Base-by-base conservation (phyloP, 306 rosid genomes). In the Medicago ruthenica region DNA sequence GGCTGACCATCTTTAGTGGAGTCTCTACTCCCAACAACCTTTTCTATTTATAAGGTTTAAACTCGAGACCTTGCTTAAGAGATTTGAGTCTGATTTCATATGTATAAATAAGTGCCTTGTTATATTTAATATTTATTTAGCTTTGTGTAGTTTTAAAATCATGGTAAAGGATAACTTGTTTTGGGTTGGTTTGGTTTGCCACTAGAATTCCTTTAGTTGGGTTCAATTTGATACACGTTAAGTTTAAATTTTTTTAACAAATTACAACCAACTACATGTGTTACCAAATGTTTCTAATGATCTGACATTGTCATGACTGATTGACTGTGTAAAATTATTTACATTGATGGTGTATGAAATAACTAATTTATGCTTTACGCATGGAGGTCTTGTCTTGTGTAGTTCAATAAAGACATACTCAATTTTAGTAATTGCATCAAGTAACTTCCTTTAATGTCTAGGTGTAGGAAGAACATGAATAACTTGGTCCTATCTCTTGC, bases 401-500 rank as follows among this genome's bases (percentile, higher is more conserved):
- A 45, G 45, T 51, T 79, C 62, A 31, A 11, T 21, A 27, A 67
- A 31, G 31, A 40, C 6, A 4, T 61, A 37, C 17, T 42, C 22
- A 42, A 17, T 53, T 9, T 17, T 36, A 50, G 18, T 31, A 50
- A 60, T 54, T 1, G 1, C 16, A 18, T 70, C 63, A 11, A 14
- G 58, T 51, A 13, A 17, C 63, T 41, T 22, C 34, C 6, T 71
- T 12, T 72, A 24, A 55, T 62, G 73, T 83, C 80, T 88, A 94
- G 98, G 98, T 94, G 98, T 81, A 81, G 73, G 79, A 89, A 88
- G 87, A 87, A 88, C 76, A 90, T 90, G 98, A 94, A 91, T 76
- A 83, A 85, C 67, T 83, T 91, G 89, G 97, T 94, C 58, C 83
- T 94, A 13, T 83, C 88, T 37, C 87, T 94, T 18, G 89, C 82